Conservation (phyloP, 1,139 yeast species). For the Debaryomyces sp. region DNA sequence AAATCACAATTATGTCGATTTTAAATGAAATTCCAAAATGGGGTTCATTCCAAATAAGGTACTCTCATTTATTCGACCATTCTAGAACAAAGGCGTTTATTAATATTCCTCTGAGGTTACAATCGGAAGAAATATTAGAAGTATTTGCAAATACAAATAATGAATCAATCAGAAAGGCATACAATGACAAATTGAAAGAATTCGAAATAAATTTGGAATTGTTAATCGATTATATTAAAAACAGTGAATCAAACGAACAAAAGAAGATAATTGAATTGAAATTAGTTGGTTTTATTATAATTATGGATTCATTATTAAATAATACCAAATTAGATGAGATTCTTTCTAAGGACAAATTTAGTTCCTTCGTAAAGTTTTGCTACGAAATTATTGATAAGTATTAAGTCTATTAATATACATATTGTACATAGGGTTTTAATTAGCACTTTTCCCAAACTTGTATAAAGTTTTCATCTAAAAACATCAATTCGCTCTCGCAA, state of each 20-base stretch:
- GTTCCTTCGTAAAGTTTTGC: conserved; percentile 12
- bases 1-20: conserved; percentile 12
- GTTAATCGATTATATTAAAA: conserved; percentile 12
- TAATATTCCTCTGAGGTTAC: neutral
- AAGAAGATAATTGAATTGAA: conserved; percentile 16
- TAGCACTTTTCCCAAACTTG: conserved; percentile 60
- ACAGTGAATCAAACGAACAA: conserved; percentile 6
- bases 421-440: conserved; percentile 6
- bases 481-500: conserved; percentile 62
- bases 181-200: conserved; percentile 17
- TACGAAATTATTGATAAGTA: conserved; percentile 12
- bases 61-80: conserved; percentile 23
- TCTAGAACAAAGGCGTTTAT: neutral
- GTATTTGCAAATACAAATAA: conserved; percentile 4
- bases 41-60: conserved; percentile 28
- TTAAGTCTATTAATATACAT: conserved; percentile 3
- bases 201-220: conserved; percentile 17
- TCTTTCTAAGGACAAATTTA: conserved; percentile 9
- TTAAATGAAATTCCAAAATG: conserved; percentile 27
- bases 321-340: conserved; percentile 21
- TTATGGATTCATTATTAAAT: conserved; percentile 21
- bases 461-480: conserved; percentile 62
- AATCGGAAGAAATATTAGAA: neutral
- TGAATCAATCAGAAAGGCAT: conserved; percentile 12
- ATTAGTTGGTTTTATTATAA: conserved; percentile 25